Conservation (phyloP, 2,329 filamentous ascomycete species). For the Fusarium brevicatenulatum region DNA sequence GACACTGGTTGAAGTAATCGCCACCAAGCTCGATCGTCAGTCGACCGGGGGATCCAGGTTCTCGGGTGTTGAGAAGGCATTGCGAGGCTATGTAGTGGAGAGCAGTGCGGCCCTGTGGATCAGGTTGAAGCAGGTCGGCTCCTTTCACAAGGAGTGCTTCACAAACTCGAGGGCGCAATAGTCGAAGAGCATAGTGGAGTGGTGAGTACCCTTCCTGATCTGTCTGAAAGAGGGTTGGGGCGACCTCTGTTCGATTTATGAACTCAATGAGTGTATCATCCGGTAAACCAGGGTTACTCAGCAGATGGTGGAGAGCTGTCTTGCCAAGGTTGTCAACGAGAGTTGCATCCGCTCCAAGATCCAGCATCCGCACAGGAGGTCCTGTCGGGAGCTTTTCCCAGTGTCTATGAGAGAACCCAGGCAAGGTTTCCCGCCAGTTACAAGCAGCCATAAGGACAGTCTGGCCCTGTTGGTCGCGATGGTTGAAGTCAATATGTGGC, state of each 20-base stretch:
- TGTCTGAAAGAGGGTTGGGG: neutral
- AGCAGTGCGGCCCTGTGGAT: slow-evolving; percentile 20
- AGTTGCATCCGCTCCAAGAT: slow-evolving; percentile 21
- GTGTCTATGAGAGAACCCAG: neutral
- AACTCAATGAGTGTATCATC: slow-evolving; percentile 24
- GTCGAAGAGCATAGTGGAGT: slow-evolving; percentile 26
- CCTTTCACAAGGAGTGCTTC: slow-evolving; percentile 26
- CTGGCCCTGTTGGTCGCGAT: slow-evolving; percentile 24
- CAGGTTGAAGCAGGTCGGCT: slow-evolving; percentile 16
- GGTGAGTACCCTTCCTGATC: slow-evolving; percentile 22
- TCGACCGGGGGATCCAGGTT: neutral
- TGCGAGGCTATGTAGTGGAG: slow-evolving; percentile 32
- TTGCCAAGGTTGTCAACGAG: slow-evolving; percentile 25
- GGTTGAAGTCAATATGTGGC: slow-evolving; percentile 32
- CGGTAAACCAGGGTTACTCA: slow-evolving; percentile 24
- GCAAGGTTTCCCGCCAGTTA: neutral
- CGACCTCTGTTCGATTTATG: slow-evolving; percentile 20
- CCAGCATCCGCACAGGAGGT: slow-evolving; percentile 19
- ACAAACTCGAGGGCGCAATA: slow-evolving; percentile 25
- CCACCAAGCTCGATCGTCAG: neutral
- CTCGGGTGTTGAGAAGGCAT: neutral
- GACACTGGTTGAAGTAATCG: slow-evolving; percentile 14
- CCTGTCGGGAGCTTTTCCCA: neutral
- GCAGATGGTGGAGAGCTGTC: slow-evolving; percentile 35
- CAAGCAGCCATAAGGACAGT: slow-evolving; percentile 39